Evolutionary conservation across 768 basidiomycete species (phyloP).

Genomic region (Tricholoma furcatifolium): DNA sequence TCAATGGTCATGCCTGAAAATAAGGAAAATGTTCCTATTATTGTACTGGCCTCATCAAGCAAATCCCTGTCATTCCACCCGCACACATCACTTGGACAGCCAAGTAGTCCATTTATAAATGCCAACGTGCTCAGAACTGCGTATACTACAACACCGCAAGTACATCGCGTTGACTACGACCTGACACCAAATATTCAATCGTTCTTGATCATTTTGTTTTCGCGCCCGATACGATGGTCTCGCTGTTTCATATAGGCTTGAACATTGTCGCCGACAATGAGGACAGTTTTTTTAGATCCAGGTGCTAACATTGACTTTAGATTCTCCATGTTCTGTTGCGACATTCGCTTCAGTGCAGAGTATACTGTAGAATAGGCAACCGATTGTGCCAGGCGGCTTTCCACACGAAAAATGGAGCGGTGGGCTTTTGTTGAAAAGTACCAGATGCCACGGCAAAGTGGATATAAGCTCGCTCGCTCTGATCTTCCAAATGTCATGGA

Average conservation of each 20-base stretch:
- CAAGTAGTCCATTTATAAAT: too few species aligned
- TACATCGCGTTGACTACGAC: too few species aligned
- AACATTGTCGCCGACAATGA: slow-evolving; percentile 18
- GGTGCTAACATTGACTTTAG: neutral
- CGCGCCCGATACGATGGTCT: slow-evolving; percentile 15
- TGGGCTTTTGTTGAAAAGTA: slow-evolving; percentile 17
- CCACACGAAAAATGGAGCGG: slow-evolving; percentile 15
- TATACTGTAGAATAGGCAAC: slow-evolving; percentile 17
- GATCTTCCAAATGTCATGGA: slow-evolving; percentile 16
- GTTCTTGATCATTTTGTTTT: slow-evolving; percentile 20
- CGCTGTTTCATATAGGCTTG: slow-evolving; percentile 13
- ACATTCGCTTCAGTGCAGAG: slow-evolving; percentile 13
- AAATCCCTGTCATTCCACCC: too few species aligned
- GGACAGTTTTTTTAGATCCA: neutral
- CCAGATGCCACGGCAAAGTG: slow-evolving; percentile 19
- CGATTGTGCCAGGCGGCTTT: slow-evolving; percentile 16
- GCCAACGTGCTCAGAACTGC: too few species aligned
- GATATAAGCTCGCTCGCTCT: slow-evolving; percentile 11
- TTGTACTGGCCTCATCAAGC: too few species aligned
- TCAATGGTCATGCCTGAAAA: too few species aligned
- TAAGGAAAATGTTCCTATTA: too few species aligned
- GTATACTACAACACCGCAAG: too few species aligned
- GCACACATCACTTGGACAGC: too few species aligned
- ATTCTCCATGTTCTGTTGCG: slow-evolving; percentile 8
- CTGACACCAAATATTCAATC: too few species aligned